Conservation (phyloP, 1,284 basidiomycete species). For the Acaromyces ingoldii region DNA sequence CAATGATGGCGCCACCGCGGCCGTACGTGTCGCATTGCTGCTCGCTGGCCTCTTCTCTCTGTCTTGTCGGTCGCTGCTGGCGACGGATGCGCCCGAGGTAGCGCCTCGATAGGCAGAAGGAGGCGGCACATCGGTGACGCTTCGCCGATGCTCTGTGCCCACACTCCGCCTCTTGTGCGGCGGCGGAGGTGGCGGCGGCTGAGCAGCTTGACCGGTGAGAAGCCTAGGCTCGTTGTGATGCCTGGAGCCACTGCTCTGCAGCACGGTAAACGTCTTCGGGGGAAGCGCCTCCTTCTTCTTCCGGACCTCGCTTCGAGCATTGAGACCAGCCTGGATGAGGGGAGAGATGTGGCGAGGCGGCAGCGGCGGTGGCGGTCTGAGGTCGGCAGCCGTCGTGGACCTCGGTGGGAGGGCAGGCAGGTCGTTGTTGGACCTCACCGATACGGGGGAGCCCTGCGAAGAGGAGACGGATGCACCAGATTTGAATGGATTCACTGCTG, state of each 20-base stretch:
- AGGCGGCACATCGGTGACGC: constrained; percentile 10
- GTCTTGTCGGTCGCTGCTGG: no score
- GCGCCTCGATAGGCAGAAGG: neutral
- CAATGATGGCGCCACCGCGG: neutral
- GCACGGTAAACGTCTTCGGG: constrained; percentile 48
- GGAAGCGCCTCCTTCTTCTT: constrained; percentile 40
- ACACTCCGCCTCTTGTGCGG: constrained; percentile 27
- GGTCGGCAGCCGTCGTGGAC: neutral
- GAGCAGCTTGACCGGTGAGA: constrained; percentile 8
- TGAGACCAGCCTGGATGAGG: constrained; percentile 49
- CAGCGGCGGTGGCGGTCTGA: constrained; percentile 33
- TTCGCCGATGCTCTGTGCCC: constrained; percentile 10
- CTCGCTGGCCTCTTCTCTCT: no score
- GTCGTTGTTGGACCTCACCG: neutral
- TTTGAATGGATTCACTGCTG: constrained; percentile 13
- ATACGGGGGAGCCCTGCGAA: neutral
- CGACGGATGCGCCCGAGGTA: constrained; percentile 13
- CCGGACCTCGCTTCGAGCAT: constrained; percentile 44
- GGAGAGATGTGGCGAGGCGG: constrained; percentile 45
- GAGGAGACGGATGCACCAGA: neutral
- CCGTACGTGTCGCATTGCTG: neutral
- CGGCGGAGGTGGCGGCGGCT: constrained; percentile 15
- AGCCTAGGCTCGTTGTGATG: constrained; percentile 14
- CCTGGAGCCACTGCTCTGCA: constrained; percentile 34
- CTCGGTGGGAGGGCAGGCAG: neutral